Evolutionary conservation across 306 rosid species (phyloP).

Genomic region (Dalbergia cultrata): DNA sequence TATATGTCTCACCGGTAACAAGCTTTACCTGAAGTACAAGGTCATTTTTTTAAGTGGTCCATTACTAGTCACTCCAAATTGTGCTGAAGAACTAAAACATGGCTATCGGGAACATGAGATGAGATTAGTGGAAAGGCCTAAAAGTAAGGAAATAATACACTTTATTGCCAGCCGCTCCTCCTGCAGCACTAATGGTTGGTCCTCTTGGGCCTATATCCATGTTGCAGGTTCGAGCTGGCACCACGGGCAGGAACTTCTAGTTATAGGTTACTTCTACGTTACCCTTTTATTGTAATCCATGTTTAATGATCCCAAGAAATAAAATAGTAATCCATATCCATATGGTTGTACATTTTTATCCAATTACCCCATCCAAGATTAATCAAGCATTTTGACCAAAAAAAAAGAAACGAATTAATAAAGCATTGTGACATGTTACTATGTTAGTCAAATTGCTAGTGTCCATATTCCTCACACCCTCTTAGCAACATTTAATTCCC

Average conservation of each 20-base stretch:
- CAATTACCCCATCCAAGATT: background rate
- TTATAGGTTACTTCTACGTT: constrained; percentile 10
- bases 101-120: background rate
- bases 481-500: background rate
- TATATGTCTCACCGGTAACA: too few relatives aligned
- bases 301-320: background rate
- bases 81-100: too few relatives aligned
- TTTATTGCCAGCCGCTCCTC: too few relatives aligned
- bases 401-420: too few relatives aligned
- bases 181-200: too few relatives aligned
- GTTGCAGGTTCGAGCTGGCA: too few relatives aligned
- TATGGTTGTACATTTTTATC: background rate
- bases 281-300: background rate
- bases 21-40: background rate
- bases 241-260: background rate
- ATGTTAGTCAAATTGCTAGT: background rate
- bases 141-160: background rate
- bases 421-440: background rate
- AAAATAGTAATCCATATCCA: background rate
- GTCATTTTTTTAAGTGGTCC: background rate
- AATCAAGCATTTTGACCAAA: background rate
- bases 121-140: background rate
- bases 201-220: too few relatives aligned
- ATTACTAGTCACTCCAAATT: too few relatives aligned
- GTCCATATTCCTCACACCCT: background rate